Conservation (phyloP, 176 grass and related monocot species). For the Chrysopogon serrulatus region DNA sequence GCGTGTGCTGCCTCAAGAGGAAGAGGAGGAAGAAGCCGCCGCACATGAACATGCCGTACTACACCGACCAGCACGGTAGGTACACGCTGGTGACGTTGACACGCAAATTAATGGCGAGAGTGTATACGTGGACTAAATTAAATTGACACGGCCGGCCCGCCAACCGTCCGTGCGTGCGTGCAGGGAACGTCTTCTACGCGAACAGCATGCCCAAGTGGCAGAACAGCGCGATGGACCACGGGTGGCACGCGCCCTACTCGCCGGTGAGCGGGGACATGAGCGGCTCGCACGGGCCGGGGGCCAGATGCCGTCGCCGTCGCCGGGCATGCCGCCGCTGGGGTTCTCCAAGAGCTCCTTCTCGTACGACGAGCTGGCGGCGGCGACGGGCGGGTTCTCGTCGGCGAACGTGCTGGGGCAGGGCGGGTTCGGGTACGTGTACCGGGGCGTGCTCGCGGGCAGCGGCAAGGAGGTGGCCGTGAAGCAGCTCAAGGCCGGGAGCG, state of each 20-base stretch:
- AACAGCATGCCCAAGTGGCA: constrained; percentile 47
- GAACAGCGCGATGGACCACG: constrained; percentile 26
- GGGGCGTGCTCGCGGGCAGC: constrained; percentile 65
- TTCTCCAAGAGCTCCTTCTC: constrained; percentile 81
- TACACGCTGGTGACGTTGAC: not conserved
- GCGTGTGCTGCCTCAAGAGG: constrained; percentile 48
- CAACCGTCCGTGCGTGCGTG: not conserved
- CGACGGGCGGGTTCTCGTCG: constrained; percentile 59
- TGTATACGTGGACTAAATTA: too few relatives aligned
- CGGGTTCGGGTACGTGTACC: constrained; percentile 88
- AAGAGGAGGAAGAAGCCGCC: constrained; percentile 39
- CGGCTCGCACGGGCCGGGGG: constrained; percentile 29
- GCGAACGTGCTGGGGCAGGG: constrained; percentile 81
- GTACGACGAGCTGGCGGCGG: constrained; percentile 70
- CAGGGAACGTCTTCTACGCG: constrained; percentile 56
- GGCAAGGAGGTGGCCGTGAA: constrained; percentile 91
- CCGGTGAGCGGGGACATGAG: constrained; percentile 58
- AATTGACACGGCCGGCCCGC: not conserved
- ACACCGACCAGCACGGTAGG: constrained; percentile 51
- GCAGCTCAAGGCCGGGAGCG: constrained; percentile 92
- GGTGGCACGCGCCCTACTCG: constrained; percentile 17
- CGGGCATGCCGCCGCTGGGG: constrained; percentile 37
- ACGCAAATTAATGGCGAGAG: not conserved
- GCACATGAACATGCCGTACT: constrained; percentile 43
- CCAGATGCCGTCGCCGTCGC: constrained; percentile 43